A percentile compares a stretch with the other conserved stretches of the same genome.
Evolutionary conservation across 1,284 basidiomycete genomes (phyloP).

Genomic region (Porphyrellus sp.): DNA sequence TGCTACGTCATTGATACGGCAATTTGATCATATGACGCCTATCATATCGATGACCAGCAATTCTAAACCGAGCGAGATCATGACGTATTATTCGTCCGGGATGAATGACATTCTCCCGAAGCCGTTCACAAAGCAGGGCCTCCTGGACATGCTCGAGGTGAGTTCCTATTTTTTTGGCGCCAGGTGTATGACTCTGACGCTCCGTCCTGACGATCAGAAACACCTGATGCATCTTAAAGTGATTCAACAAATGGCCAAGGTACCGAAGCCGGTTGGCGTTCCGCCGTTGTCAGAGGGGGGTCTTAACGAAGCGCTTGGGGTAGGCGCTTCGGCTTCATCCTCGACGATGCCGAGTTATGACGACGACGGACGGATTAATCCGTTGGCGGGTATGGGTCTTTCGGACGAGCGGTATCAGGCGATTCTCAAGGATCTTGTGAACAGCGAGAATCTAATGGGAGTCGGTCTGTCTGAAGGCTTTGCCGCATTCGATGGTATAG

Average conservation of each 20-base stretch:
- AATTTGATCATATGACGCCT: constrained; percentile 92
- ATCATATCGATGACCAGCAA: constrained; percentile 98
- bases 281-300: constrained; percentile 64
- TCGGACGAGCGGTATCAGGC: constrained; percentile 72
- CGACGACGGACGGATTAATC: constrained; percentile 61
- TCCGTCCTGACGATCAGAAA: constrained; percentile 51
- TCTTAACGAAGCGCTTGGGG: constrained; percentile 55
- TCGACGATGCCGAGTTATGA: constrained; percentile 34
- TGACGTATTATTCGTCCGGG: constrained; percentile 85
- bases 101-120: constrained; percentile 99
- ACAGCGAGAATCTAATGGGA: constrained; percentile 51
- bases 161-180: constrained; percentile 17
- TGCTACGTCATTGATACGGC: constrained; percentile 89
- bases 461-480: constrained; percentile 35
- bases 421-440: constrained; percentile 64
- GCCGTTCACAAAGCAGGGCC: constrained; percentile 90
- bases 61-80: constrained; percentile 82
- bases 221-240: constrained; percentile 91
- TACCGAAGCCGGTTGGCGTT: constrained; percentile 65
- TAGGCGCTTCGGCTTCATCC: constrained; percentile 25
- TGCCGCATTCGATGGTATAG: constrained; percentile 26
- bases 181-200: background rate
- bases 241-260: constrained; percentile 75
- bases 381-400: constrained; percentile 70
- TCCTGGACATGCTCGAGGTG: constrained; percentile 90